Conservation (phyloP, 2,329 filamentous ascomycete species). For the Sporothrix variecibatus region DNA sequence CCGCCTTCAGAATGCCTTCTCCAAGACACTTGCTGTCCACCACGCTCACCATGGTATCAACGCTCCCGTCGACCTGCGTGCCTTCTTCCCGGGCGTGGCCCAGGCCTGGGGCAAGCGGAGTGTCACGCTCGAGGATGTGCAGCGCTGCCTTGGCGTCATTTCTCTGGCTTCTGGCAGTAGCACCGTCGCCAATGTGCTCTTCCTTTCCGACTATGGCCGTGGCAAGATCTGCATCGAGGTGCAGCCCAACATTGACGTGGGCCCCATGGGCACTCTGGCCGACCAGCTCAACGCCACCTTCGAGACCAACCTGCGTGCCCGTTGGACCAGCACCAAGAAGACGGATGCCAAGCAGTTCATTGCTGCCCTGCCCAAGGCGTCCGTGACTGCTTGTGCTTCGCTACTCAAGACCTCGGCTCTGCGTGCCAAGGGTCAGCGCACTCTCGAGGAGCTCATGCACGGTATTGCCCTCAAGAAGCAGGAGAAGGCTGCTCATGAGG, state of each 20-base stretch:
- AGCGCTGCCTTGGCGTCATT: conserved; percentile 63
- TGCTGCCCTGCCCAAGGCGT: conserved; percentile 55
- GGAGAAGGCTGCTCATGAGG: conserved; percentile 42
- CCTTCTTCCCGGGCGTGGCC: conserved; percentile 62
- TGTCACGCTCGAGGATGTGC: conserved; percentile 66
- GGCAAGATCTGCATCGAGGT: conserved; percentile 59
- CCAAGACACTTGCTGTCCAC: conserved; percentile 68
- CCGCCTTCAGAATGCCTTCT: conserved; percentile 65
- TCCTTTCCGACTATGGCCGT: conserved; percentile 47
- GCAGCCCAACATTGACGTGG: conserved; percentile 38
- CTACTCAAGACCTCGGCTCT: conserved; percentile 57
- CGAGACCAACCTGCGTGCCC: conserved; percentile 49
- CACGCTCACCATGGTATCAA: conserved; percentile 67
- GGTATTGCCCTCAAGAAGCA: conserved; percentile 58
- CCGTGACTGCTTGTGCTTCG: conserved; percentile 55
- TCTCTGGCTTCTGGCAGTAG: neutral
- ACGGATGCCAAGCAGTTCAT: conserved; percentile 53
- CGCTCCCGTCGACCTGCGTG: conserved; percentile 63
- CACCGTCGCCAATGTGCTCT: conserved; percentile 36
- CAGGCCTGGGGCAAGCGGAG: conserved; percentile 72
- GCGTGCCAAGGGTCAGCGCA: conserved; percentile 66
- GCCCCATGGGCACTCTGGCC: conserved; percentile 47
- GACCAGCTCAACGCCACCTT: conserved; percentile 57
- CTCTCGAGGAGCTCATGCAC: conserved; percentile 68
- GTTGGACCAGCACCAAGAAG: conserved; percentile 44